Base-by-base conservation (phyloP, 192 early-diverging fungal species). In the Haplosporangium gracile region DNA sequence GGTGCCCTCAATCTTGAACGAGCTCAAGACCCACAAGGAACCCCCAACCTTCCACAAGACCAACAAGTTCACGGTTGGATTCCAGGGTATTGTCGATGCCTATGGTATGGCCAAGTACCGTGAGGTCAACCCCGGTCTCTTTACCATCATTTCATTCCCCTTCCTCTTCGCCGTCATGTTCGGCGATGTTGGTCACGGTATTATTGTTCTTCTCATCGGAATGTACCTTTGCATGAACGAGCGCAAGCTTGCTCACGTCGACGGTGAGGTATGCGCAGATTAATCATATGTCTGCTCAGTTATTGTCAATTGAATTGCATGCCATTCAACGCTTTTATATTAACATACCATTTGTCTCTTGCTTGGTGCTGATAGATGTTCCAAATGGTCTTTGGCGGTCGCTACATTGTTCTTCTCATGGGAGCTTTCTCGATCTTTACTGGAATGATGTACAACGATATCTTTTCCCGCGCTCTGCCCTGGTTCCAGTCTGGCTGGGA, bases 151-250 rank as follows among this genome's bases (percentile, higher is more conserved):
- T 57, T 97, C 97, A 0, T 99, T 99, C 91, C 99, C 99, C n/a
- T 99, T 99, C 88, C 88, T 99, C 74, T 99, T 99, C 90, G 98
- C 99, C 68, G 93, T 99, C 76, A 99, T 99, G 99, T 99, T 99
- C 92, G 99, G 99, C 76, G 99, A 99, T 89, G 93, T 98, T 47
- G 99, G 99, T 69, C 99, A 99, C 83, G 99, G 98, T 38, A 85
- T 97, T 47, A 78, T 99, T 60, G 92, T 99, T 90, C 90, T 96
- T 6, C 77, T 95, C n/a, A 82, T 88, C 77, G 97, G 94, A 8
- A 82, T 91, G 2, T 96, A 94, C 82, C 89, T 99, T 82, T 93
- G 95, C 70, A 49, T 90, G 45, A 94, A 96, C 78, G 99, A 99
- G 91, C 93, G 94, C 87, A 90, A 92, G 78, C 90, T 99, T 53